These are phyloP conservation scores for Thelephora aurantiotincta DNA, from an alignment of 768 basidiomycete genomes.

Conservation along the genomic window DNA sequence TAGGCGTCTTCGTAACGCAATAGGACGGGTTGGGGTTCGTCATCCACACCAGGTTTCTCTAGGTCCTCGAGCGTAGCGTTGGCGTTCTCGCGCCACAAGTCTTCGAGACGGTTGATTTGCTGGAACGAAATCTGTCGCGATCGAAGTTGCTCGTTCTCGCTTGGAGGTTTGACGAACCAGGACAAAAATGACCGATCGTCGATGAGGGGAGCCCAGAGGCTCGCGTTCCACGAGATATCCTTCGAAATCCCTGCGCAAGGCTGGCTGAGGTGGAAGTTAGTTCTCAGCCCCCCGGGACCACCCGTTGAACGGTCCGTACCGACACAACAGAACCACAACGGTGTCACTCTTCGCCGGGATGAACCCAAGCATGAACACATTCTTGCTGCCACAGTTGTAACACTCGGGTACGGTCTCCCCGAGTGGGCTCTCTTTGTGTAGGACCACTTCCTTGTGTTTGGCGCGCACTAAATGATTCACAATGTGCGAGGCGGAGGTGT, in stretches of 20 bases:
- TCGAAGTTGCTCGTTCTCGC: slow-evolving; percentile 88
- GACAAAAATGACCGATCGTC: slow-evolving; percentile 98
- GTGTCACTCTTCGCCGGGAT: slow-evolving; percentile 99
- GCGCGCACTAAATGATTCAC: slow-evolving; percentile 98
- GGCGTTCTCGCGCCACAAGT: slow-evolving; percentile 94
- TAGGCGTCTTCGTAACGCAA: slow-evolving; percentile 96
- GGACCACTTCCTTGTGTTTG: slow-evolving; percentile 96
- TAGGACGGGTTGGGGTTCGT: slow-evolving; percentile 89
- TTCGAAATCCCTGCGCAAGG: slow-evolving; percentile 95
- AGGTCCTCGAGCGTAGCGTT: slow-evolving; percentile 91
- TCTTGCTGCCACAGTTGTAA: slow-evolving; percentile 98
- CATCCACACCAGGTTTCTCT: slow-evolving; percentile 94
- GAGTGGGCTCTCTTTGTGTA: slow-evolving; percentile 89
- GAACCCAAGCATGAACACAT: slow-evolving; percentile 98
- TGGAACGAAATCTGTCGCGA: slow-evolving; percentile 95
- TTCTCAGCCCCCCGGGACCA: slow-evolving; percentile 1
- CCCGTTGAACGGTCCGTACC: slow-evolving; percentile 37
- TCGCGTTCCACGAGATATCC: slow-evolving; percentile 97
- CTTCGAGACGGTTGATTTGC: slow-evolving; percentile 95
- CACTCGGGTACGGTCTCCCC: slow-evolving; percentile 98
- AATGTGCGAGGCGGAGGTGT: slow-evolving; percentile 96
- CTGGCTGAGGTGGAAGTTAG: slow-evolving; percentile 44
- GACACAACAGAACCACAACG: slow-evolving; percentile 91
- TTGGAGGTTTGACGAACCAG: slow-evolving; percentile 96
- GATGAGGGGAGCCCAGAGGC: slow-evolving; percentile 96